Base-by-base conservation (phyloP, 805 yeast genomes). In the Ogataea angusta region DNA sequence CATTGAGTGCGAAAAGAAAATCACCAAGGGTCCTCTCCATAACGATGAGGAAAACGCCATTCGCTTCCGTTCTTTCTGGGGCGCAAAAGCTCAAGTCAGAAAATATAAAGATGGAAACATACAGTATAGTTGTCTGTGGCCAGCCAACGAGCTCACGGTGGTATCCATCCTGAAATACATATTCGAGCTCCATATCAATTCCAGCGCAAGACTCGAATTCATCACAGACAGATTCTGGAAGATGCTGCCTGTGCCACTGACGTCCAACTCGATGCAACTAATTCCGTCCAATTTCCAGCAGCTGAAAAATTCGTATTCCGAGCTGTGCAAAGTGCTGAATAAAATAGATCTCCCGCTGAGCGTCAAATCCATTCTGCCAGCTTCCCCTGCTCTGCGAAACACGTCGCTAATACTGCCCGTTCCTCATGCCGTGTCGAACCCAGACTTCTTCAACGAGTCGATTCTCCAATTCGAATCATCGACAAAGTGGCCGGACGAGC, bases 401-500 rank as follows among this genome's bases (percentile, higher is more conserved):
- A 75, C 96, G 0, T 82, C 96, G 1, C 51, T 84, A 4, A 69
- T 82, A 40, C 80, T 78, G 48, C 98, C 98, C 0, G 86, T 79
- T 28, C 95, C 96, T 26, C 84, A 76, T 68, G 88, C 91, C 6
- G 69, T 72, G 22, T 72, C 85, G 2, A 80, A 75, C 51, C 89
- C 88, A 4, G 86, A 84, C 55, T 85, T 84, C 56, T 78, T 87
- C 69, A 86, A 84, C 52, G 90, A 85, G 31, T 80, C 82, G 12
- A 72, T 93, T 8, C 59, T 93, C 26, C 95, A 90, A 62, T 87
- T 93, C 61, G 99, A 93, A 65, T 70, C 85, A 3, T 86, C 96
- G 2, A 73, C 77, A n/a, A 80, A 80, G 60, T 93, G 99, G 99
- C 99, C 99, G 2, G 95, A 86, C 62, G 96, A 93, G 59, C 60